Evolutionary conservation across 257 asterid species (phyloP), one percentile per base, ranked within the genome.

Genomic region (Ballota nigra): DNA sequence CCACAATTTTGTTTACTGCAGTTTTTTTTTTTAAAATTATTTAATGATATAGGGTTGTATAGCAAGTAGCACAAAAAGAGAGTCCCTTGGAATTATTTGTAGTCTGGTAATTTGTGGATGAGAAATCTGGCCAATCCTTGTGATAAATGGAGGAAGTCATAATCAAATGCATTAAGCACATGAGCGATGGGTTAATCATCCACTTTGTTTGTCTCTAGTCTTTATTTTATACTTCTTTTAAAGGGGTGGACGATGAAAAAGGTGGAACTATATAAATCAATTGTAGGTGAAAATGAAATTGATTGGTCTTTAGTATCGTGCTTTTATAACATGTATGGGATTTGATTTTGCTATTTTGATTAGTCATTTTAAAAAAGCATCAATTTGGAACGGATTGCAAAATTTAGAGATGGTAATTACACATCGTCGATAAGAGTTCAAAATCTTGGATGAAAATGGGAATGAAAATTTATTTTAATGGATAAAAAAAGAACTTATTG

Each of bases 1-100:
- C 43, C 16, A 40, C 59, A 20, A 15, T 69, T 55, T 68, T 75
- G 66, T 26, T 66, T 16, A 34, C 51, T 62, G 38, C 13, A n/a
- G 36, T 18, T 52, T 52, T 53, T 18, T 3, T 8, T 18, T 31
- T 33, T 6, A 33, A 1, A 16, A 5, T 49, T 4, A 49, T 18
- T 16, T 51, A 1, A 49, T 53, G n/a, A 7, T 45, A 16, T 22
- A 53, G 60, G 28, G 15, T 8, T 53, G 60, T 53, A 19, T 53
- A 53, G 58, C 26, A 19, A 18, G 4, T 51, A 51, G 28, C 60
- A 19, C 2, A 2, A 47, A 43, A 47, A 5, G 55, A 47, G 22
- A 4, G 53, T n/a, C 55, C 18, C 22, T 47, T 16, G 16, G 55
- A 47, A 45, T 15, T 45, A 45, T 45, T 45, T 15, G 20, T 45